Conservation (phyloP, 2,329 filamentous ascomycete species). For the Aspergillus floridensis region DNA sequence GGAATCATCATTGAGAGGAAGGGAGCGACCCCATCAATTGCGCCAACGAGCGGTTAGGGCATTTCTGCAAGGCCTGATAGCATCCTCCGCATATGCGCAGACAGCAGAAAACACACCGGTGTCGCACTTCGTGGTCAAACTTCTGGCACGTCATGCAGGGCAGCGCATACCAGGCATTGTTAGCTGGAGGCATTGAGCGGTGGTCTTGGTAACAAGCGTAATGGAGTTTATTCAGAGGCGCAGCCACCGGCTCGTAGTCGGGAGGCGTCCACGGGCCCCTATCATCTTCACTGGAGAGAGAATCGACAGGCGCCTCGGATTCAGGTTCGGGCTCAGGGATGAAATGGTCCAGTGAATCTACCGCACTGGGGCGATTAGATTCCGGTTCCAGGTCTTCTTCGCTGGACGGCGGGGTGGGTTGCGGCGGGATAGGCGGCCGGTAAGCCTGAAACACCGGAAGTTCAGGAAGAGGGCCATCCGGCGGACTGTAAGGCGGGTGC, state of each 20-base stretch:
- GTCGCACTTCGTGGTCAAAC: slow-evolving; percentile 36
- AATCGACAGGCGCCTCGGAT: slow-evolving; percentile 18
- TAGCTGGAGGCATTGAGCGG: slow-evolving; percentile 33
- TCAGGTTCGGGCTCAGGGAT: slow-evolving; percentile 32
- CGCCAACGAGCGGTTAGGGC: slow-evolving; percentile 31
- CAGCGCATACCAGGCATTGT: slow-evolving; percentile 40
- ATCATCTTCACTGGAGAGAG: slow-evolving; percentile 20
- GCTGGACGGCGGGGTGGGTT: slow-evolving; percentile 14
- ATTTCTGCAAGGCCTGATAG: slow-evolving; percentile 33
- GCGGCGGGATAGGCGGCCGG: not conserved
- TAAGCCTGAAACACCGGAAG: slow-evolving; percentile 4
- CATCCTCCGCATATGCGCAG: slow-evolving; percentile 41
- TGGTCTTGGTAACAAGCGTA: slow-evolving; percentile 42
- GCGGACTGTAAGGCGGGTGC: not conserved
- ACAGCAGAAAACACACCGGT: slow-evolving; percentile 44
- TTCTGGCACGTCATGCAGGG: slow-evolving; percentile 46
- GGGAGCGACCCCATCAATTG: slow-evolving; percentile 30
- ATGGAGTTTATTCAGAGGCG: slow-evolving; percentile 37
- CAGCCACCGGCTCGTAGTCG: slow-evolving; percentile 34
- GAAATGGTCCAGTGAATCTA: slow-evolving; percentile 31
- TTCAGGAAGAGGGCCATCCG: not conserved
- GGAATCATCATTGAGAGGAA: not conserved
- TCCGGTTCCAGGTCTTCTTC: slow-evolving; percentile 12
- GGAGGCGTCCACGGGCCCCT: slow-evolving; percentile 26
- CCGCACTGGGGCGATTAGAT: slow-evolving; percentile 12